Evolutionary conservation across 2,329 filamentous ascomycete genomes (phyloP).

Genomic region (Pyrenophora graminea): DNA sequence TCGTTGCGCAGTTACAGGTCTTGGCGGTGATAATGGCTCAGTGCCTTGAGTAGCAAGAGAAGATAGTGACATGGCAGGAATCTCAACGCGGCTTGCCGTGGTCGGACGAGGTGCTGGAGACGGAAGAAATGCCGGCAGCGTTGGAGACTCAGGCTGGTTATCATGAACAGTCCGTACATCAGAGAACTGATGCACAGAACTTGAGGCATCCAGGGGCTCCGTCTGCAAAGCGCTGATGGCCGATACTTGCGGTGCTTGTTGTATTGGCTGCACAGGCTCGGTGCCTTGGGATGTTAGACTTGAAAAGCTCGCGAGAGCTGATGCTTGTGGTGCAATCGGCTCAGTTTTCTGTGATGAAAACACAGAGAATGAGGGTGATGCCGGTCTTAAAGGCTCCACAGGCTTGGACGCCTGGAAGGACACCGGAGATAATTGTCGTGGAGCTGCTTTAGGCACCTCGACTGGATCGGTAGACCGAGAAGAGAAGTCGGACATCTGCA

Average conservation of each 20-base stretch:
- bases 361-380: constrained; percentile 21
- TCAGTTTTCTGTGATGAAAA: constrained; percentile 26
- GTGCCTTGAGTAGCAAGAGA: constrained; percentile 34
- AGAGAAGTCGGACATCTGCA: constrained; percentile 29
- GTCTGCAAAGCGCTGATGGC: constrained; percentile 35
- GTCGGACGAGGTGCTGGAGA: constrained; percentile 37
- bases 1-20: constrained; percentile 39
- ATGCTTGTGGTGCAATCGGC: constrained; percentile 22
- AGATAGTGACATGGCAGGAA: constrained; percentile 30
- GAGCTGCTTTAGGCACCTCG: constrained; percentile 12
- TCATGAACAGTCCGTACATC: constrained; percentile 36
- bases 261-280: constrained; percentile 31
- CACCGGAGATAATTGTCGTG: constrained; percentile 25
- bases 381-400: constrained; percentile 15
- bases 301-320: constrained; percentile 22
- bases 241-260: constrained; percentile 26
- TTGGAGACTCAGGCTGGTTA: constrained; percentile 43
- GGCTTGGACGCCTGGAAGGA: constrained; percentile 34
- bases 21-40: constrained; percentile 34
- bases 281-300: constrained; percentile 28
- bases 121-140: constrained; percentile 38
- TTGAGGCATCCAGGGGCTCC: constrained; percentile 23
- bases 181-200: constrained; percentile 28
- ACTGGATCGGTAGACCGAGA: constrained; percentile 34
- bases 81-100: constrained; percentile 29